Percentiles rank a stretch among this genome's conserved stretches.
Evolutionary conservation across 2,329 filamentous ascomycete genomes (phyloP).

Genomic region (Didymella segeticola): DNA sequence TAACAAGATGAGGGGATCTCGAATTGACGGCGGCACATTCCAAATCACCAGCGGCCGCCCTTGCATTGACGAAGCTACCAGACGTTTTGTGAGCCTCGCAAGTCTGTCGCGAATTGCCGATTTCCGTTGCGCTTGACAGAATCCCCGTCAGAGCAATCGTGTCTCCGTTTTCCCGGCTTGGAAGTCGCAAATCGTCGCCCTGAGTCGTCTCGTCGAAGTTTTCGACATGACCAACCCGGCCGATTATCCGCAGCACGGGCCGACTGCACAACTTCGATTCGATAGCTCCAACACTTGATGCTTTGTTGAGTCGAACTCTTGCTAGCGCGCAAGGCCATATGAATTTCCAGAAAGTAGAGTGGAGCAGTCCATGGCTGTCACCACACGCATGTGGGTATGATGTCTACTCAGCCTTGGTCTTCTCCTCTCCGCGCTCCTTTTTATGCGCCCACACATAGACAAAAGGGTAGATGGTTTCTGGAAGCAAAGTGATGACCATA

Average conservation of each 20-base stretch:
- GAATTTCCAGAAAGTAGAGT: not conserved
- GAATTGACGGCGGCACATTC: slow-evolving; percentile 4
- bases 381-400: not conserved
- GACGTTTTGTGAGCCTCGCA: slow-evolving; percentile 3
- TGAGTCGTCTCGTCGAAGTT: slow-evolving; percentile 11
- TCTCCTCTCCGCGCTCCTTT: slow-evolving; percentile 27
- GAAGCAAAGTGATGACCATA: slow-evolving; percentile 47
- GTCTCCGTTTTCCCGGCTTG: slow-evolving; percentile 14
- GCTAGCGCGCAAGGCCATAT: not conserved
- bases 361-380: too few relatives aligned
- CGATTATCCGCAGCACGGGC: slow-evolving; percentile 10
- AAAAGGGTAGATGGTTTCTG: slow-evolving; percentile 49
- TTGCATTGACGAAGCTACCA: slow-evolving; percentile 3
- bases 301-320: not conserved
- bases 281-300: not conserved
- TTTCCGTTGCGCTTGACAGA: not conserved
- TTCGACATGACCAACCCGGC: slow-evolving; percentile 9
- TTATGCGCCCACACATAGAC: slow-evolving; percentile 46
- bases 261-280: slow-evolving; percentile 2
- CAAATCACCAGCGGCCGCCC: slow-evolving; percentile 1
- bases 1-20: not conserved
- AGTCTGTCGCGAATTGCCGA: slow-evolving; percentile 1
- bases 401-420: slow-evolving; percentile 9
- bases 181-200: slow-evolving; percentile 1
- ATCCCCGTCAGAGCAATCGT: not conserved